A percentile compares a stretch with the other conserved stretches of the same genome.
Evolutionary conservation across 2,329 filamentous ascomycete genomes (phyloP).

Genomic region (Leptoxyphium fumago): DNA sequence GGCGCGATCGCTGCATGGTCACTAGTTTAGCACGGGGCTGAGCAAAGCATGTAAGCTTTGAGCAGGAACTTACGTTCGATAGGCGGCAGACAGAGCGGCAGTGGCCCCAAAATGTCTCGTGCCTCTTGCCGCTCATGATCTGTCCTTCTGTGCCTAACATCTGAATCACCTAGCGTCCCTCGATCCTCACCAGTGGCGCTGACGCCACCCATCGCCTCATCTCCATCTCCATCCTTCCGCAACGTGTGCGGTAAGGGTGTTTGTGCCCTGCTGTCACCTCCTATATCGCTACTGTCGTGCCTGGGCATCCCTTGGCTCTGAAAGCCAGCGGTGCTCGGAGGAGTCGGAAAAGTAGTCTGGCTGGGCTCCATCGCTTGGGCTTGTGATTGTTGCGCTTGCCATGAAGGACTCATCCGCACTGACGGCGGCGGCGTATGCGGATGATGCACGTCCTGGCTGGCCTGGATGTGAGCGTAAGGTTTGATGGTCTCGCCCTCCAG

Average conservation of each 20-base stretch:
- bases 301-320: conserved; percentile 13
- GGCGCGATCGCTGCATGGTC: conserved; percentile 24
- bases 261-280: conserved; percentile 11
- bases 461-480: conserved; percentile 28
- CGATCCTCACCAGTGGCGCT: conserved; percentile 7
- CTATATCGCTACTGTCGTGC: conserved; percentile 10
- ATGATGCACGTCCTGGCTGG: conserved; percentile 17
- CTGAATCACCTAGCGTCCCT: conserved; percentile 5
- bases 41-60: conserved; percentile 6
- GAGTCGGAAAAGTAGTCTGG: conserved; percentile 20
- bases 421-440: conserved; percentile 35
- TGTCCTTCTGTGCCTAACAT: conserved; percentile 25
- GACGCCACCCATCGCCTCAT: background rate
- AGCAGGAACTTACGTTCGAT: conserved; percentile 16
- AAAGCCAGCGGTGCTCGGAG: conserved; percentile 25
- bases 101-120: background rate
- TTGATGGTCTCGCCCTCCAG: conserved; percentile 20
- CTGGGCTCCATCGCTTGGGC: conserved; percentile 5
- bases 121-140: conserved; percentile 31
- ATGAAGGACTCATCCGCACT: conserved; percentile 32
- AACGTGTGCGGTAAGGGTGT: conserved; percentile 13
- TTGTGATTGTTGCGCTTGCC: conserved; percentile 18
- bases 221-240: conserved; percentile 13
- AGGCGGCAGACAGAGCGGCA: conserved; percentile 13
- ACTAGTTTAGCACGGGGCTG: conserved; percentile 22